Conservation (phyloP, 2,329 filamentous ascomycete species). For the Colletotrichum sp. region DNA sequence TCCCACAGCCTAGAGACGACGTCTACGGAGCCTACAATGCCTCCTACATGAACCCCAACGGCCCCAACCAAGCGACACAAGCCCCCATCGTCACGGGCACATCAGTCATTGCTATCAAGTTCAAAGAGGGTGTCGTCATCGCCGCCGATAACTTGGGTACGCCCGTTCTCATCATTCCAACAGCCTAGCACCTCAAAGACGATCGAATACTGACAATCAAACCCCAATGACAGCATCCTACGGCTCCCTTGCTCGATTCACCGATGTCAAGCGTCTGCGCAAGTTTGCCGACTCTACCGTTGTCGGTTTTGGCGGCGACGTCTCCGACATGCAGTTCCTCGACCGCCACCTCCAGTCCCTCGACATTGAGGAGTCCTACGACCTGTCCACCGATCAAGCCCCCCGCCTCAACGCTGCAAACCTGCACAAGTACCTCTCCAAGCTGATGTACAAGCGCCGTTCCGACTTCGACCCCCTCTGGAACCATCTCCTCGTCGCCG, state of each 20-base stretch:
- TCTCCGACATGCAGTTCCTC: conserved; percentile 99
- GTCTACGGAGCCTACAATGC: conserved; percentile 93
- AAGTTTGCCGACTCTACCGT: conserved; percentile 84
- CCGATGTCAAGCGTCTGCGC: conserved; percentile 93
- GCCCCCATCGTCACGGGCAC: conserved; percentile 94
- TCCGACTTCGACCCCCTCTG: conserved; percentile 96
- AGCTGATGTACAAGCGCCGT: conserved; percentile 94
- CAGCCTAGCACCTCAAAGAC: neutral
- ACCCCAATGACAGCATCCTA: conserved; percentile 75
- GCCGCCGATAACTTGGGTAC: conserved; percentile 95
- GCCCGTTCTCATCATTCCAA: conserved; percentile 23
- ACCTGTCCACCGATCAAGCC: conserved; percentile 46
- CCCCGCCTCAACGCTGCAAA: conserved; percentile 82
- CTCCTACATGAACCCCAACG: conserved; percentile 76
- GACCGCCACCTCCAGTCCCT: conserved; percentile 89
- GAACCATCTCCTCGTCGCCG: conserved; percentile 93
- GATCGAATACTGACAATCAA: conserved; percentile 6
- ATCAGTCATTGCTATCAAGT: conserved; percentile 94
- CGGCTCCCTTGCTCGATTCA: conserved; percentile 95
- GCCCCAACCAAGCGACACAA: conserved; percentile 86
- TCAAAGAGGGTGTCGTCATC: conserved; percentile 94
- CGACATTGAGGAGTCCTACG: conserved; percentile 88
- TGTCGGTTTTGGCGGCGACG: conserved; percentile 94
- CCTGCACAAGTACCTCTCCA: conserved; percentile 94
- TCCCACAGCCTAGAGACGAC: conserved; percentile 86